Percentiles rank a stretch among this genome's conserved stretches.
Evolutionary conservation across 129 eudicot genomes (phyloP).

Genomic region (Kitagawia praeruptora): DNA sequence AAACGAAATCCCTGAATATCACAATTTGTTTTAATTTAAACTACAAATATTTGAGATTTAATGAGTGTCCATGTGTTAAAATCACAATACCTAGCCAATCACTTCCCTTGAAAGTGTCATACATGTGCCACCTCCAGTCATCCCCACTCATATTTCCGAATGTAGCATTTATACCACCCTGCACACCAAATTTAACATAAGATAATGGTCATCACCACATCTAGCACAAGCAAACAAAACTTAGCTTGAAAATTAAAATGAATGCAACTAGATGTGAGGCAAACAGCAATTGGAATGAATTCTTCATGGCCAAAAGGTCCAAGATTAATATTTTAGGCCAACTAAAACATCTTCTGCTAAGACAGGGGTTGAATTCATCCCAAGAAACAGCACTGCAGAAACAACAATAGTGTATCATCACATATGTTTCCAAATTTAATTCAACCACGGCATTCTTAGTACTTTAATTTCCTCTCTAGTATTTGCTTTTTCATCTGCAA

Average conservation of each 20-base stretch:
- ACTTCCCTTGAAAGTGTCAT: constrained; percentile 97
- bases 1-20: background rate
- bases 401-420: constrained; percentile 7
- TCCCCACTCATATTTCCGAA: constrained; percentile 84
- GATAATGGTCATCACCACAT: background rate
- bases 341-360: constrained; percentile 61
- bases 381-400: constrained; percentile 52
- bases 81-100: constrained; percentile 74
- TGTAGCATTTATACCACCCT: constrained; percentile 58
- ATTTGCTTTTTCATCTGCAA: background rate
- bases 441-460: background rate
- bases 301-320: background rate
- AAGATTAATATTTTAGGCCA: constrained; percentile 8
- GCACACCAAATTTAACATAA: background rate
- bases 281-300: background rate
- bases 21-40: background rate
- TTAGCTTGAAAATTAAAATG: background rate
- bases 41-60: background rate
- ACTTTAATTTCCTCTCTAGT: background rate
- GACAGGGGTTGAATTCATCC: constrained; percentile 39
- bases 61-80: background rate
- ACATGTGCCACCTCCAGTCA: constrained; percentile 99
- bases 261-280: background rate
- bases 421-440: background rate
- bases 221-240: background rate